Conservation (phyloP, 2,329 filamentous ascomycete genomes). For the Botrytis byssoidea region DNA sequence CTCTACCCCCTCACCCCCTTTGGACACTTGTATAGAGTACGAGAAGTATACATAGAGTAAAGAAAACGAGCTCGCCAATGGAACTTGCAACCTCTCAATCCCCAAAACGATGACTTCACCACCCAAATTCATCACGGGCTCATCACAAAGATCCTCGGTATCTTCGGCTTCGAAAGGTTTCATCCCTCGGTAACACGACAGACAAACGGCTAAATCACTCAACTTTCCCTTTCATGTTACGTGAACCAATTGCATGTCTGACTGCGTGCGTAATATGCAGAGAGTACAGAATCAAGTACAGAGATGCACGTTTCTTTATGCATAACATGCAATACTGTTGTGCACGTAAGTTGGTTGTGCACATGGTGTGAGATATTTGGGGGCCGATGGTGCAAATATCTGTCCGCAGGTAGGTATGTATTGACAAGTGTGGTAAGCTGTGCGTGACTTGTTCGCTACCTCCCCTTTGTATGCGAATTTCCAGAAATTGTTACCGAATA, state of each 20-base stretch:
- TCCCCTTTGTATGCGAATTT: neutral
- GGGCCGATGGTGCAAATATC: neutral
- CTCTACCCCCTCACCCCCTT: neutral
- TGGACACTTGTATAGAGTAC: neutral
- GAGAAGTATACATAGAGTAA: neutral
- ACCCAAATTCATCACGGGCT: neutral
- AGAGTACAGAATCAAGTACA: constrained; percentile 10
- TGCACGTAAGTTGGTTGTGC: neutral
- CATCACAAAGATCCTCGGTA: neutral
- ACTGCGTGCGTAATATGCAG: constrained; percentile 7
- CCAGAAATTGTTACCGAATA: neutral
- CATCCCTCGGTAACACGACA: neutral
- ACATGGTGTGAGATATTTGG: neutral
- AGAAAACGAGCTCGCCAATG: neutral
- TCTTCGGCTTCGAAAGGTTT: neutral
- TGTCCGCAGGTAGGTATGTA: too few relatives aligned
- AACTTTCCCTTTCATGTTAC: neutral
- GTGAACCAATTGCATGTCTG: constrained; percentile 1
- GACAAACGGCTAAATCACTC: neutral
- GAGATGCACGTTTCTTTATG: constrained; percentile 4
- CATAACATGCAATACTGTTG: constrained; percentile 12
- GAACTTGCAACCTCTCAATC: neutral
- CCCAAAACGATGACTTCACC: neutral
- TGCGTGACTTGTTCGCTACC: neutral
- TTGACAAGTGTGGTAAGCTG: neutral